These are phyloP conservation scores for Maudiozyma pseudohumilis DNA, from an alignment of 805 yeast species.

Conservation along the genomic window DNA sequence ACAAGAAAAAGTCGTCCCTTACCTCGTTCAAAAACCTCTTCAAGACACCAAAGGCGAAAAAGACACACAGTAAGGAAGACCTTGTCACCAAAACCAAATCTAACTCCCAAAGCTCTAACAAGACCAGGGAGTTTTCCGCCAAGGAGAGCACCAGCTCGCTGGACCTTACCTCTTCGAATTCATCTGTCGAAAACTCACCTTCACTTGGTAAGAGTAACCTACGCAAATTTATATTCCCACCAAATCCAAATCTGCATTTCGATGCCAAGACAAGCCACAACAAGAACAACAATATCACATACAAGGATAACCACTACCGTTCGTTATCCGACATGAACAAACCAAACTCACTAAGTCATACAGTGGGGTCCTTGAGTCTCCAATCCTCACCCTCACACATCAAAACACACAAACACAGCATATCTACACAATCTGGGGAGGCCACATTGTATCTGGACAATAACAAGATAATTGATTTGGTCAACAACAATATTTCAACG, in stretches of 20 bases:
- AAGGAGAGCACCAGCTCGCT: neutral
- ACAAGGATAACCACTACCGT: conserved; percentile 3
- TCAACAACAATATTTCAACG: neutral
- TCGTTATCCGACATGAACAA: conserved; percentile 4
- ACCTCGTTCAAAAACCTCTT: conserved; percentile 25
- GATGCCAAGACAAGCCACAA: conserved; percentile 1
- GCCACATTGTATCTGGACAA: conserved; percentile 3
- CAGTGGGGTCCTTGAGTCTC: neutral
- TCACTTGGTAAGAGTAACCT: conserved; percentile 2
- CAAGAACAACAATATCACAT: neutral
- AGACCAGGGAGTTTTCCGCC: neutral
- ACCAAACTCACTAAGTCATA: neutral
- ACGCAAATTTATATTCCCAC: conserved; percentile 12
- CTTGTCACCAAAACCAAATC: neutral
- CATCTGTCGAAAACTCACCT: conserved; percentile 5
- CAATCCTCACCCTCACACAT: neutral
- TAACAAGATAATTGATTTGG: conserved; percentile 4
- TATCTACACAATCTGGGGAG: conserved; percentile 3
- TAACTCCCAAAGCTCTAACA: neutral
- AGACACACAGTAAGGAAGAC: conserved; percentile 1
- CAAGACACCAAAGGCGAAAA: conserved; percentile 21
- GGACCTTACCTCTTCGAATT: neutral
- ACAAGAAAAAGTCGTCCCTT: conserved; percentile 23
- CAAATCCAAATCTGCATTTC: conserved; percentile 12
- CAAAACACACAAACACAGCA: conserved; percentile 2